These are phyloP conservation scores for Corylus americana DNA, from an alignment of 306 rosid species.

Conservation along the genomic window DNA sequence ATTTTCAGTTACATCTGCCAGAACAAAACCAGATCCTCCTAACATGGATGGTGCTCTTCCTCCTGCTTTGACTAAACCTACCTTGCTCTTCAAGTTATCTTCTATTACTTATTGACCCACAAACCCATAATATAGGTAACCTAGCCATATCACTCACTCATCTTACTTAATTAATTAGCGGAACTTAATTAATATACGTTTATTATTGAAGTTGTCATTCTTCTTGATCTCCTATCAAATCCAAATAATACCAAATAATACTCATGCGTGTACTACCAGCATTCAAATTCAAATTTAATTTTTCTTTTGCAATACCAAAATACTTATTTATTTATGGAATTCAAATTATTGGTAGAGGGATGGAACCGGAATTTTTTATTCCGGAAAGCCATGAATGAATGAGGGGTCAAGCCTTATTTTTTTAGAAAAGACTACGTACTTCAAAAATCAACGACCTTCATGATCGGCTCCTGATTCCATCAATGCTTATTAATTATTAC, in stretches of 20 bases:
- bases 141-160: background rate
- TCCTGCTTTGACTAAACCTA: slow-evolving; percentile 3
- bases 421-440: too few relatives aligned
- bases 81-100: slow-evolving; percentile 3
- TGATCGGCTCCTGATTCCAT: too few relatives aligned
- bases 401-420: too few relatives aligned
- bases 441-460: too few relatives aligned
- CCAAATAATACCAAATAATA: background rate
- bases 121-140: background rate
- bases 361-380: too few relatives aligned
- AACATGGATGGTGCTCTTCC: slow-evolving; percentile 29
- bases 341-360: background rate
- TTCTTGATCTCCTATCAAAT: background rate
- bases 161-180: too few relatives aligned
- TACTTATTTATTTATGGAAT: too few relatives aligned
- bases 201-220: background rate
- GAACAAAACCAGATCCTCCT: slow-evolving; percentile 1
- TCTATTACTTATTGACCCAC: background rate
- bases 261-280: background rate
- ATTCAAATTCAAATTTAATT: too few relatives aligned
- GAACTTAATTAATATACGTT: background rate
- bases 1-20: background rate
- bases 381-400: too few relatives aligned
- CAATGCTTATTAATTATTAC: too few relatives aligned
- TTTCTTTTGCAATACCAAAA: too few relatives aligned